phyloP scores from a whole-genome alignment of 208 protist genomes.

The Herpetomonas tarakana region DNA sequence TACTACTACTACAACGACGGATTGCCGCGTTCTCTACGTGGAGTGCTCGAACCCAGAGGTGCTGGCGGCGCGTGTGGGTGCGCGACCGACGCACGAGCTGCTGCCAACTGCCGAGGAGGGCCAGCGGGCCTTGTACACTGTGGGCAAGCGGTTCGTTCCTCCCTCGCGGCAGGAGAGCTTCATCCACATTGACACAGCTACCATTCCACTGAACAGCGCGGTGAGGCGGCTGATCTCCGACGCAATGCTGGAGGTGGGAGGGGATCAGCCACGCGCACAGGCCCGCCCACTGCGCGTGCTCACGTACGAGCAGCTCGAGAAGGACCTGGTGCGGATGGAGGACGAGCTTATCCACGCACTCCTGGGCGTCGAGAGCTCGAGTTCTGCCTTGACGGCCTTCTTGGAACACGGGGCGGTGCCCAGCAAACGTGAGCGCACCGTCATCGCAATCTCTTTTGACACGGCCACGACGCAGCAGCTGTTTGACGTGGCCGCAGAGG shows the following conservation, averaged over 20 bases:
- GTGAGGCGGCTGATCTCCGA: neutral
- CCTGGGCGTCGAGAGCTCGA: neutral
- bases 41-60: conserved; percentile 35
- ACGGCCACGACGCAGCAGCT: no score
- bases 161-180: conserved; percentile 23
- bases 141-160: conserved; percentile 55
- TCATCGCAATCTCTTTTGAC: neutral
- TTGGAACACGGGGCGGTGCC: no score
- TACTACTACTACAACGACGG: no score
- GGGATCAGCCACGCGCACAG: neutral
- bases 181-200: conserved; percentile 21
- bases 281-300: neutral
- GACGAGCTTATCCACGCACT: neutral
- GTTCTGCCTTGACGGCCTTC: no score
- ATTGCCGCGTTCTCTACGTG: conserved; percentile 42
- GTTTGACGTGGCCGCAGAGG: no score
- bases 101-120: conserved; percentile 41
- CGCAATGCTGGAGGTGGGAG: neutral
- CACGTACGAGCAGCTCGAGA: neutral
- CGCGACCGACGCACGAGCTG: conserved; percentile 36
- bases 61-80: conserved; percentile 28
- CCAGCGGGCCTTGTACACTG: conserved; percentile 65
- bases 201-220: conserved; percentile 8
- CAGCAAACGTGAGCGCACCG: no score
- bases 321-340: neutral